Conservation (phyloP, 768 basidiomycete species). For the Grammothele lineata region DNA sequence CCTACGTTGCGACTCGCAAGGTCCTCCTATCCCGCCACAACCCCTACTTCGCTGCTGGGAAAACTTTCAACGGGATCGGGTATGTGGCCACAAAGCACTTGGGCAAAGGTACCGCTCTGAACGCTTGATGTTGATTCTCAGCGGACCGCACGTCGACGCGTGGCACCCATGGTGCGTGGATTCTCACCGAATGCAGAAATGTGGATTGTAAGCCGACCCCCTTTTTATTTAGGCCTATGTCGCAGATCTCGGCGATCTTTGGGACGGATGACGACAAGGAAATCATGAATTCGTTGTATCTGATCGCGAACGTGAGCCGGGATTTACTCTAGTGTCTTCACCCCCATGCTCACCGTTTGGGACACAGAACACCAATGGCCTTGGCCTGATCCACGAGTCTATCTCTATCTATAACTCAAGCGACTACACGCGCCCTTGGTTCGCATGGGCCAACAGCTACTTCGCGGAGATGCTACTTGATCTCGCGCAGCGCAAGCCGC, state of each 20-base stretch:
- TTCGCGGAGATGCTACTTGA: constrained; percentile 82
- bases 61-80: constrained; percentile 67
- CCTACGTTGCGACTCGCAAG: constrained; percentile 63
- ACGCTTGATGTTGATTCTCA: no score
- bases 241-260: constrained; percentile 69
- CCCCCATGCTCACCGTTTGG: background rate
- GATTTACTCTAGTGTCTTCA: background rate
- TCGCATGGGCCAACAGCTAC: constrained; percentile 82
- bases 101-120: no score
- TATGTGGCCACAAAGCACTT: no score
- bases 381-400: constrained; percentile 79
- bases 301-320: constrained; percentile 60
- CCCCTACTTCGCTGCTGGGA: constrained; percentile 66
- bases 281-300: constrained; percentile 57
- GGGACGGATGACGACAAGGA: constrained; percentile 70
- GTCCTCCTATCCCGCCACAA: constrained; percentile 58
- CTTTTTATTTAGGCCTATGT: constrained; percentile 60
- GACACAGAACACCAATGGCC: constrained; percentile 60
- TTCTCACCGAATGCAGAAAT: background rate
- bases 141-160: constrained; percentile 70
- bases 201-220: background rate
- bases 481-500: constrained; percentile 68
- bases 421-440: constrained; percentile 69
- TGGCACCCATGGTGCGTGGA: constrained; percentile 62
- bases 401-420: constrained; percentile 52